phyloP scores from a whole-genome alignment of 2,329 filamentous ascomycete genomes.

The Basipetospora chlamydospora region DNA sequence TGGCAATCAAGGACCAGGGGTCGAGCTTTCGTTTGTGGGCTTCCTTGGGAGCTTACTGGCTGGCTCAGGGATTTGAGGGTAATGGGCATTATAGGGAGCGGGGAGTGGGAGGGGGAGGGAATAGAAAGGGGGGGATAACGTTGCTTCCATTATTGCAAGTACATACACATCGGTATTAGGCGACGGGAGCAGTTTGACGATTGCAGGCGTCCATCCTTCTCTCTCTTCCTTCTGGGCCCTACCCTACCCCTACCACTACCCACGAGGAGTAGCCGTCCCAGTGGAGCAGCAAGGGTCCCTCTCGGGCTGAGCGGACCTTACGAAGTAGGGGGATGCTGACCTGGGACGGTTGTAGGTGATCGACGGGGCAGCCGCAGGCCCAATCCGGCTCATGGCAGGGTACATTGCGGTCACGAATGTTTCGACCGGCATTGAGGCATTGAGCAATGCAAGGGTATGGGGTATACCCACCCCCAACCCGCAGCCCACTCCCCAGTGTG shows the following conservation, averaged over 20 bases:
- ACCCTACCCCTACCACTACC: no score
- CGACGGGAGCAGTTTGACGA: slow-evolving; percentile 3
- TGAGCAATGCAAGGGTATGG: no score
- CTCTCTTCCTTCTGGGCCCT: no score
- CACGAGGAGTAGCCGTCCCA: no score
- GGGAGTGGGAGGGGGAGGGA: slow-evolving; percentile 3
- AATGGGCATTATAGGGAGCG: slow-evolving; percentile 2
- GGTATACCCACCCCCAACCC: slow-evolving; percentile 16
- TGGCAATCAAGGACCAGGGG: slow-evolving; percentile 4
- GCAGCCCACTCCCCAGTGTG: no score
- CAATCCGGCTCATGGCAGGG: slow-evolving; percentile 11
- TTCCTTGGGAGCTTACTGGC: slow-evolving; percentile 5
- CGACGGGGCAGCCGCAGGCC: slow-evolving; percentile 6
- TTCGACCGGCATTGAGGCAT: slow-evolving; percentile 25
- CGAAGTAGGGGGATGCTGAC: not conserved
- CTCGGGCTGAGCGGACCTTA: no score
- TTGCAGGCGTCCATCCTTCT: slow-evolving; percentile 1
- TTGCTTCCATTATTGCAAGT: no score
- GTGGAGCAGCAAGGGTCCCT: not conserved
- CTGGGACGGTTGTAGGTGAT: slow-evolving; percentile 1
- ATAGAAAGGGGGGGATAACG: slow-evolving; percentile 5
- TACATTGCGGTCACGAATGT: slow-evolving; percentile 15
- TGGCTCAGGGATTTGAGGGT: not conserved
- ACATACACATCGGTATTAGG: no score
- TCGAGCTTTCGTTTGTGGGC: slow-evolving; percentile 1